A percentile compares a stretch with the other conserved stretches of the same genome.
Conservation (phyloP, 2,329 filamentous ascomycete genomes). For the Hypocrella siamensis region DNA sequence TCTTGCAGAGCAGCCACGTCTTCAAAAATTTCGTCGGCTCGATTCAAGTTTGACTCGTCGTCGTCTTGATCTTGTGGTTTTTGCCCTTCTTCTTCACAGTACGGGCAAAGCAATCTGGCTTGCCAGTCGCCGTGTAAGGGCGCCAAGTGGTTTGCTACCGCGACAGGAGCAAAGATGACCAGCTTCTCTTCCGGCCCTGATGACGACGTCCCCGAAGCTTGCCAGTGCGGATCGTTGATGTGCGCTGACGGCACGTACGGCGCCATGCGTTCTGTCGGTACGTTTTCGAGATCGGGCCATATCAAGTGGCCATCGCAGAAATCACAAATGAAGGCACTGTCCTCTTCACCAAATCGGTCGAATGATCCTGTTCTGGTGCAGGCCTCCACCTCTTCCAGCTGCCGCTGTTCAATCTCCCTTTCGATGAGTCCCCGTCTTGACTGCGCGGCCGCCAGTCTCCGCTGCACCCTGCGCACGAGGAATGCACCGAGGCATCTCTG, state of each 20-base stretch:
- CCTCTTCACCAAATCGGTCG: slow-evolving; percentile 35
- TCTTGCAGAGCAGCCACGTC: slow-evolving; percentile 32
- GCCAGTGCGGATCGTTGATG: slow-evolving; percentile 28
- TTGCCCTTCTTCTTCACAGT: slow-evolving; percentile 37
- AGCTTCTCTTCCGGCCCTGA: slow-evolving; percentile 29
- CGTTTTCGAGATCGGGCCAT: slow-evolving; percentile 38
- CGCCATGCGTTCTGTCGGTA: slow-evolving; percentile 29
- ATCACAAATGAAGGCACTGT: slow-evolving; percentile 44
- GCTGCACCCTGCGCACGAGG: slow-evolving; percentile 34
- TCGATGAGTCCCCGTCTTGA: slow-evolving; percentile 9
- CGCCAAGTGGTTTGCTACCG: slow-evolving; percentile 40
- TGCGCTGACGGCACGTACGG: slow-evolving; percentile 9
- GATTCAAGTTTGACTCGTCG: slow-evolving; percentile 33
- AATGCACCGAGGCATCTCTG: slow-evolving; percentile 40
- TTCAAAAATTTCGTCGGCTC: slow-evolving; percentile 34
- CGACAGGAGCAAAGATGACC: slow-evolving; percentile 39
- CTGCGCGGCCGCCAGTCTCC: slow-evolving; percentile 7
- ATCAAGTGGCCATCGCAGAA: slow-evolving; percentile 45
- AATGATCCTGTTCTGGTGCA: slow-evolving; percentile 40
- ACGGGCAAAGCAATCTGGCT: slow-evolving; percentile 35
- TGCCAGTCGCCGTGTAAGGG: slow-evolving; percentile 35
- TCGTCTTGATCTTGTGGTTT: slow-evolving; percentile 26
- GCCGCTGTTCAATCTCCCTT: slow-evolving; percentile 19
- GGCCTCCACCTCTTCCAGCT: slow-evolving; percentile 31
- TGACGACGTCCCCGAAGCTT: slow-evolving; percentile 27